Percentiles rank a stretch among this genome's conserved stretches.
Evolutionary conservation across 306 rosid species (phyloP).

Genomic region (Aeschynomene evenia): DNA sequence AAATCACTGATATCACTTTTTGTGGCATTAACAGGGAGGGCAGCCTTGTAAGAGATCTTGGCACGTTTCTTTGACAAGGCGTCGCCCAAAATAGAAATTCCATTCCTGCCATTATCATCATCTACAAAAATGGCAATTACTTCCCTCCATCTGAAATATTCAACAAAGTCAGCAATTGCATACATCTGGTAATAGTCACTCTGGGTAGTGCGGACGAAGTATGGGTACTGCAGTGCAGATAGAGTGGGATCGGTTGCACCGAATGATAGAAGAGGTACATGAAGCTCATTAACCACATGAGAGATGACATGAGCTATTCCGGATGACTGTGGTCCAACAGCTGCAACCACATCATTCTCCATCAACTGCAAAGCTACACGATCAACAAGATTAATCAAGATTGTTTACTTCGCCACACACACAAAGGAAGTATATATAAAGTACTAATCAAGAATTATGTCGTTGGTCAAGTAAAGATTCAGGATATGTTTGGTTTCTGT

Average conservation of each 20-base stretch:
- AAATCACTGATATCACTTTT: constrained; percentile 40
- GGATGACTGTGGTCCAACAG: constrained; percentile 83
- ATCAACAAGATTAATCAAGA: constrained; percentile 30
- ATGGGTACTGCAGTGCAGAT: constrained; percentile 69
- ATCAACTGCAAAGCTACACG: constrained; percentile 75
- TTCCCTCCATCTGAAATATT: constrained; percentile 63
- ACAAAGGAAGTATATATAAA: not conserved
- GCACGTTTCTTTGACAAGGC: constrained; percentile 69
- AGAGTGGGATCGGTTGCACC: constrained; percentile 85
- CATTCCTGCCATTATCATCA: constrained; percentile 82
- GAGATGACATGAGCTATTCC: constrained; percentile 77
- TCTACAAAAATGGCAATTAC: constrained; percentile 81
- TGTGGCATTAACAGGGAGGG: constrained; percentile 54
- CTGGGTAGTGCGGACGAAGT: constrained; percentile 72
- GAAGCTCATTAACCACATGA: constrained; percentile 76
- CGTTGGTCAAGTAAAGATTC: not conserved
- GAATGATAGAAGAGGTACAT: constrained; percentile 78
- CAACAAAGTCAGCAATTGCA: constrained; percentile 72
- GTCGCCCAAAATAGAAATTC: constrained; percentile 69
- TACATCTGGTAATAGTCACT: constrained; percentile 72
- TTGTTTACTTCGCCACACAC: not conserved
- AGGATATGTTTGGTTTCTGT: not conserved
- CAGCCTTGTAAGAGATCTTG: constrained; percentile 76
- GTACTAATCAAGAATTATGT: constrained; percentile 8
- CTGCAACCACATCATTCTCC: constrained; percentile 63